Conservation (phyloP, 2,329 filamentous ascomycete genomes). For the Leptodontidium sp. region DNA sequence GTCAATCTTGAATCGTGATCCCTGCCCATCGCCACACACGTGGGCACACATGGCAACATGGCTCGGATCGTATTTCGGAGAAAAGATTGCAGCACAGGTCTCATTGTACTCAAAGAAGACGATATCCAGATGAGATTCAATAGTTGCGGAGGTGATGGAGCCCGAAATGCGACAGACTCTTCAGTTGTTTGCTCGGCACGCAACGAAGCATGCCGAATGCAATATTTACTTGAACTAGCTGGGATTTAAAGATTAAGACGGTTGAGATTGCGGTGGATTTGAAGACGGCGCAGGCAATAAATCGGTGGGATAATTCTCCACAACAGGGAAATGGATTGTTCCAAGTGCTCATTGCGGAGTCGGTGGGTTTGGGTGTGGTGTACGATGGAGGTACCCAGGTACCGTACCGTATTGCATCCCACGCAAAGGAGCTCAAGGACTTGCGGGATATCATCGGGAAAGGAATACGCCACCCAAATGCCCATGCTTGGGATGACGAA, state of each 20-base stretch:
- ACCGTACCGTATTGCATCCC: neutral
- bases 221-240: neutral
- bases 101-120: neutral
- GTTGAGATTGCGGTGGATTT: constrained; percentile 2
- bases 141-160: neutral
- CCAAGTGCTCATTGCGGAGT: neutral
- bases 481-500: neutral
- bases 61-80: neutral
- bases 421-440: neutral
- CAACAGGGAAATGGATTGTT: neutral
- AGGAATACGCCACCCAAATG: neutral
- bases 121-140: neutral
- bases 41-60: constrained; percentile 3
- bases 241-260: too few relatives aligned
- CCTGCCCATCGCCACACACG: neutral
- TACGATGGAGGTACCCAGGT: neutral
- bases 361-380: neutral
- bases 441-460: neutral
- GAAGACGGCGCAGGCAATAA: neutral
- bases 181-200: neutral
- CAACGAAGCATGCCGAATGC: neutral
- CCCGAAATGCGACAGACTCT: neutral
- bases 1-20: constrained; percentile 14
- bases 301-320: neutral
- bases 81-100: neutral